A percentile compares a stretch with the other conserved stretches of the same genome.
phyloP scores from a whole-genome alignment of 2,329 filamentous ascomycete genomes.

The Coleophoma cylindrospora region DNA sequence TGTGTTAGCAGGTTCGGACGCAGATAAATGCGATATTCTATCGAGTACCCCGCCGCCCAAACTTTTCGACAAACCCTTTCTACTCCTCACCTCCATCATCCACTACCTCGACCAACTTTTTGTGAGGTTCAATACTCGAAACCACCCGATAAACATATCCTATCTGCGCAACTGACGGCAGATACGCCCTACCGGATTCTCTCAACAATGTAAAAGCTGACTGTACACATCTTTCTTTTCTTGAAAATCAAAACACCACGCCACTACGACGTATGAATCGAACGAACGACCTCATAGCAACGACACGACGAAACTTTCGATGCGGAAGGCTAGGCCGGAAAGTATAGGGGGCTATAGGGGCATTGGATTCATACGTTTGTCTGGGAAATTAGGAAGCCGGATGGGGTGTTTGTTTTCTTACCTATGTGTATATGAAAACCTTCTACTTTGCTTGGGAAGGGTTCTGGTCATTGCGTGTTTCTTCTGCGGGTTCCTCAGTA shows the following conservation, averaged over 20 bases:
- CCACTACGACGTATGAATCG: background rate
- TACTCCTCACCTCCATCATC: background rate
- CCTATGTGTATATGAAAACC: conserved; percentile 1
- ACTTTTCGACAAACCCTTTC: background rate
- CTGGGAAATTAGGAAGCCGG: background rate
- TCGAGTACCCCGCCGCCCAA: conserved; percentile 1
- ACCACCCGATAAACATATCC: conserved; percentile 1
- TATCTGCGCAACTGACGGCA: background rate
- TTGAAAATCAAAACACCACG: background rate
- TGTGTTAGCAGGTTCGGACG: conserved; percentile 89
- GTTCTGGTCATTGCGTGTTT: background rate
- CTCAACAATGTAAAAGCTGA: background rate
- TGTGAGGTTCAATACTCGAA: background rate
- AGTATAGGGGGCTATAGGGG: too few species aligned
- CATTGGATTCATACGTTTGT: too few species aligned
- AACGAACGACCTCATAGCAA: background rate
- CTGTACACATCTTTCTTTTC: background rate
- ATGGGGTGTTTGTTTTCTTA: background rate
- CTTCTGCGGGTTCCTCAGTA: too few species aligned
- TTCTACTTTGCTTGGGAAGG: background rate
- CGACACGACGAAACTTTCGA: background rate
- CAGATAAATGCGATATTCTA: conserved; percentile 56
- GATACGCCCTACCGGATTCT: background rate
- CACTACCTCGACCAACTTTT: background rate
- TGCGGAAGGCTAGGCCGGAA: background rate